Conservation (phyloP, 768 basidiomycete genomes). For the Fistulinella prunicolor region DNA sequence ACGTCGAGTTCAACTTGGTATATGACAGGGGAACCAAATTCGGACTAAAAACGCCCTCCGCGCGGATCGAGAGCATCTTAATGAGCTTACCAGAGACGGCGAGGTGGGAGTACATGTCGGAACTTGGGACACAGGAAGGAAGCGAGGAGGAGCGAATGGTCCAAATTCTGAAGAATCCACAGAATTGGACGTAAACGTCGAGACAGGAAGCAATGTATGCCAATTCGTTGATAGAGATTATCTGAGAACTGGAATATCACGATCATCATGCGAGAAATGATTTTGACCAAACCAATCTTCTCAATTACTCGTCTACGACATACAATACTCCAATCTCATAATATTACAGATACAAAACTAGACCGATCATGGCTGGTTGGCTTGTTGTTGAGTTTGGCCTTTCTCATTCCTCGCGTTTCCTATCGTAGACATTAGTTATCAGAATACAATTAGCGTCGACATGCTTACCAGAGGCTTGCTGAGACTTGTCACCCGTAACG, state of each 20-base stretch:
- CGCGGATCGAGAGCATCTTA: conserved; percentile 84
- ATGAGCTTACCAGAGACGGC: conserved; percentile 89
- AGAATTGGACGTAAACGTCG: conserved; percentile 50
- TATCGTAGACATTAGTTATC: conserved; percentile 21
- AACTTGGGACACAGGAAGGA: conserved; percentile 59
- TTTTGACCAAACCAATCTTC: neutral
- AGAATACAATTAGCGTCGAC: neutral
- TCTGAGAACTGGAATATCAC: neutral
- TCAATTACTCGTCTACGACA: neutral
- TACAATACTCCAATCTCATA: neutral
- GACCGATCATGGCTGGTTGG: conserved; percentile 39
- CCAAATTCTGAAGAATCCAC: conserved; percentile 57
- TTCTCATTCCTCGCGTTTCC: conserved; percentile 56
- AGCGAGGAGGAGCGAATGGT: conserved; percentile 67
- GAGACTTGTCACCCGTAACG: conserved; percentile 52
- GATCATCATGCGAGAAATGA: neutral
- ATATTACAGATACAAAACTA: neutral
- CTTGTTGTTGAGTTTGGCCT: conserved; percentile 50
- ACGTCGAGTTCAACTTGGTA: conserved; percentile 93
- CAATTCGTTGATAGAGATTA: too few species aligned
- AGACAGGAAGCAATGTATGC: too few species aligned
- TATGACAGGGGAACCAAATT: conserved; percentile 88
- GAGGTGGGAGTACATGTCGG: conserved; percentile 87
- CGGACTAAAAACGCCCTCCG: conserved; percentile 79
- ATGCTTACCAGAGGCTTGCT: conserved; percentile 45